Evolutionary conservation across 1,284 basidiomycete genomes (phyloP).

Genomic region (Vanrija humicola): DNA sequence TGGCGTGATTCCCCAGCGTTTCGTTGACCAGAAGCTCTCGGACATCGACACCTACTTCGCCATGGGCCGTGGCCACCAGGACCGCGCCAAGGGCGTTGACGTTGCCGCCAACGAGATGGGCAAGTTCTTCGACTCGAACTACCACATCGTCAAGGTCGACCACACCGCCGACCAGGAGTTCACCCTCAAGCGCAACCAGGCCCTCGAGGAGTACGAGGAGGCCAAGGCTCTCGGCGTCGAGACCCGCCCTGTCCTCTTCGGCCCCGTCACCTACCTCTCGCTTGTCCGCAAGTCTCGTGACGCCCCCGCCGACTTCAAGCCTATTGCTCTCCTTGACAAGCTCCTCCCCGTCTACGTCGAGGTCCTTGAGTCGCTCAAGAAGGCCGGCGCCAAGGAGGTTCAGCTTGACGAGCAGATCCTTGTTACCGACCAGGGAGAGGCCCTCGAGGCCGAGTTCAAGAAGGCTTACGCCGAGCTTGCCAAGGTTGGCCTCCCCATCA

Average conservation of each 20-base stretch:
- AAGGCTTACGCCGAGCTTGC: constrained; percentile 77
- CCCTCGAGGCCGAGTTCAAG: constrained; percentile 76
- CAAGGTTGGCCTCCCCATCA: constrained; percentile 81
- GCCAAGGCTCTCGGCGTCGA: constrained; percentile 84
- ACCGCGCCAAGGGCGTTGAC: constrained; percentile 76
- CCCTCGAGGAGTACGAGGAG: constrained; percentile 90
- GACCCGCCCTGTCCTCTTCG: constrained; percentile 94
- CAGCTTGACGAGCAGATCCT: constrained; percentile 98
- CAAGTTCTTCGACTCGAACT: constrained; percentile 99
- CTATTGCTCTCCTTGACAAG: constrained; percentile 83
- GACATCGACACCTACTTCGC: constrained; percentile 95
- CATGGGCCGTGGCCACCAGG: constrained; percentile 98
- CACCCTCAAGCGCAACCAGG: constrained; percentile 94
- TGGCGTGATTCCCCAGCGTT: constrained; percentile 95
- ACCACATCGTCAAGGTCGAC: constrained; percentile 98
- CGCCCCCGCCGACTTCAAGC: constrained; percentile 79
- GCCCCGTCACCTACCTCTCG: constrained; percentile 91
- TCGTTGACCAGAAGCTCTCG: constrained; percentile 80
- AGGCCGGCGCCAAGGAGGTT: constrained; percentile 87
- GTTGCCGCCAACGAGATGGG: constrained; percentile 99
- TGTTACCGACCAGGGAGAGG: constrained; percentile 80
- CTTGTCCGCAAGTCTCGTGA: constrained; percentile 90
- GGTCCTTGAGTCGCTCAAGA: constrained; percentile 85
- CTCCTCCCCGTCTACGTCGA: constrained; percentile 90
- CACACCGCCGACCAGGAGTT: constrained; percentile 88